These are phyloP conservation scores for Carex littledalei DNA, from an alignment of 176 grass and related monocot species.

Conservation along the genomic window DNA sequence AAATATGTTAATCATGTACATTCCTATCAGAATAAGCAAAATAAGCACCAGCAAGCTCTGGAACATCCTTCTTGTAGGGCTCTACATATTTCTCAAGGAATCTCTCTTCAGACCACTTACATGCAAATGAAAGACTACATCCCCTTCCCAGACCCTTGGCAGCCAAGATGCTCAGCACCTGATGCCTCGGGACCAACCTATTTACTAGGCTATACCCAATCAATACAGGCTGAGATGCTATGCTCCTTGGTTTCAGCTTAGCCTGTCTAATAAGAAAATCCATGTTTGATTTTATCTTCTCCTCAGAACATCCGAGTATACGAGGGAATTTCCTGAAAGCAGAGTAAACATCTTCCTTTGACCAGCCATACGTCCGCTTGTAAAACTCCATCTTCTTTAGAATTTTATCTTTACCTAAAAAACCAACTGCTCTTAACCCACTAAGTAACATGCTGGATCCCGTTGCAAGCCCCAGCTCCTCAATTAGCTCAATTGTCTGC, in stretches of 20 bases:
- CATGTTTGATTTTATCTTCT: not conserved
- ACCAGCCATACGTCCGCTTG: not conserved
- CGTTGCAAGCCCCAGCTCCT: not conserved
- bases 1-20: not conserved
- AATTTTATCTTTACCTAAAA: not conserved
- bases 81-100: not conserved
- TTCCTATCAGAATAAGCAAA: not conserved
- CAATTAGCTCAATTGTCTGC: not conserved
- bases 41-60: not conserved
- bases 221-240: not conserved
- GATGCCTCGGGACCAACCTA: constrained; percentile 1
- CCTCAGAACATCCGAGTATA: not conserved
- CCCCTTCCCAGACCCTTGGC: not conserved
- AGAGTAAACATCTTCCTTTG: not conserved
- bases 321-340: not conserved
- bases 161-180: not conserved
- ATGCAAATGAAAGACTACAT: not conserved
- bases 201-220: not conserved
- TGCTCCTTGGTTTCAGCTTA: not conserved
- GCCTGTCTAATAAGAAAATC: constrained; percentile 6
- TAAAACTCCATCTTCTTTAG: not conserved
- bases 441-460: not conserved
- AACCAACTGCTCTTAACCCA: not conserved
- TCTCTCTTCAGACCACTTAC: not conserved
- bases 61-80: not conserved